phyloP scores from a whole-genome alignment of 352 stramenopile species.

The Phytophthora quininea region DNA sequence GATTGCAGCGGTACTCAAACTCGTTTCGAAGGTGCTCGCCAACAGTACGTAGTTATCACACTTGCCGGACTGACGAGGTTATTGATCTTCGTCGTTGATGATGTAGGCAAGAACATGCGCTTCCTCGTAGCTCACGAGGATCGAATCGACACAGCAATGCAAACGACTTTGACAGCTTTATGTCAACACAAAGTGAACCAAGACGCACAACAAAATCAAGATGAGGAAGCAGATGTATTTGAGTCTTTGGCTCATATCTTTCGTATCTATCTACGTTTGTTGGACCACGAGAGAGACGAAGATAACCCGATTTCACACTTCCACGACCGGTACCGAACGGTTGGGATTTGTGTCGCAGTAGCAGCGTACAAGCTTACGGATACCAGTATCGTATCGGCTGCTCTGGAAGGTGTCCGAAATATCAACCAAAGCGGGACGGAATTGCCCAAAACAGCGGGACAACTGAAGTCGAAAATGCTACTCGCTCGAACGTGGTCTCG shows the following conservation, averaged over 20 bases:
- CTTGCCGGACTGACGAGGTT: not conserved
- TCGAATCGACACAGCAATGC: conserved; percentile 24
- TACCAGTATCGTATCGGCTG: not conserved
- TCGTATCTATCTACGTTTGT: conserved; percentile 30
- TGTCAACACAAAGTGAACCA: not conserved
- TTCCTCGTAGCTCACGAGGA: conserved; percentile 13
- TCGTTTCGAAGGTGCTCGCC: conserved; percentile 25
- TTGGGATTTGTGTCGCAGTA: conserved; percentile 30
- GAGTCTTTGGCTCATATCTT: conserved; percentile 28
- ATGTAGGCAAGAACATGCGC: conserved; percentile 27
- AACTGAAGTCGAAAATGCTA: conserved; percentile 27
- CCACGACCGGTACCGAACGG: conserved; percentile 29
- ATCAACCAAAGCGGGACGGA: conserved; percentile 11
- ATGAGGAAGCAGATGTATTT: not conserved
- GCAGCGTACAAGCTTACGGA: conserved; percentile 17
- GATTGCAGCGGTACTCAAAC: conserved; percentile 19
- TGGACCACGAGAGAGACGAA: conserved; percentile 16
- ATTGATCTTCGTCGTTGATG: conserved; percentile 5
- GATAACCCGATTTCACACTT: conserved; percentile 3
- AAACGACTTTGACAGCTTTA: conserved; percentile 14
- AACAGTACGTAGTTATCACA: conserved; percentile 24
- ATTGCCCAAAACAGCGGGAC: not conserved
- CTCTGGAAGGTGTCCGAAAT: conserved; percentile 1
- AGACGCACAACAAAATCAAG: not conserved
- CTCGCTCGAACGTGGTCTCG: conserved; percentile 14